These are phyloP conservation scores for Ogataea saltuana DNA, from an alignment of 805 yeast genomes.

Conservation along the genomic window DNA sequence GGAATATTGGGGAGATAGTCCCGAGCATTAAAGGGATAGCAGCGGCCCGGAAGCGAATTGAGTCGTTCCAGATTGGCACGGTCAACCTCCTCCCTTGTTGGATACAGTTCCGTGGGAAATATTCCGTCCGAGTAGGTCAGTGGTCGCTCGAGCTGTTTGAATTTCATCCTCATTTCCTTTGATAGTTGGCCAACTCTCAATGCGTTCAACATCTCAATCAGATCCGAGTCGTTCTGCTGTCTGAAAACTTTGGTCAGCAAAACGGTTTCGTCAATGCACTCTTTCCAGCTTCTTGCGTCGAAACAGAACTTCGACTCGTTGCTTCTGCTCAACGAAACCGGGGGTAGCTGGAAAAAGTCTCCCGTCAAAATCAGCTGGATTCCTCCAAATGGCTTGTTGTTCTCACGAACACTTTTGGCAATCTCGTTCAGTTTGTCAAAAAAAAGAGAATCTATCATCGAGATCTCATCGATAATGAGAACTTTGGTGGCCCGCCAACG, in stretches of 20 bases:
- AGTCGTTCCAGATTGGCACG: constrained; percentile 62
- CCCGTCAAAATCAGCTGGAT: constrained; percentile 88
- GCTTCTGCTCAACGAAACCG: constrained; percentile 55
- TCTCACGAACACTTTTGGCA: constrained; percentile 56
- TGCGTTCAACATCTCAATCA: constrained; percentile 78
- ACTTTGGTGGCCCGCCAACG: constrained; percentile 73
- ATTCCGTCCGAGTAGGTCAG: constrained; percentile 70
- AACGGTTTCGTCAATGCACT: constrained; percentile 62
- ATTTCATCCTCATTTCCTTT: constrained; percentile 46
- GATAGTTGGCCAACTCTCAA: constrained; percentile 72
- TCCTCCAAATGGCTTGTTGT: constrained; percentile 81
- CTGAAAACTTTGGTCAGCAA: constrained; percentile 80
- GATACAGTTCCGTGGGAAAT: constrained; percentile 84
- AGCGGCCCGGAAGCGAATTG: constrained; percentile 47
- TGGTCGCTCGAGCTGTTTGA: constrained; percentile 56
- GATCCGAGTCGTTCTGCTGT: constrained; percentile 75
- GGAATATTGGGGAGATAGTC: constrained; percentile 37
- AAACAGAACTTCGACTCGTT: constrained; percentile 62
- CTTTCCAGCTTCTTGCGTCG: constrained; percentile 69
- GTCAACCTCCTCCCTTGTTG: constrained; percentile 85
- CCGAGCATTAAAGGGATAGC: constrained; percentile 44
- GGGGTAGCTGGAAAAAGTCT: constrained; percentile 96
- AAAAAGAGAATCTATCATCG: constrained; percentile 85
- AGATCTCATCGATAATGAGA: constrained; percentile 85
- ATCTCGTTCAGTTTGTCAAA: constrained; percentile 73